Base-by-base conservation (phyloP, 192 early-diverging fungal species). In the Phycomyces blakesleeanus region DNA sequence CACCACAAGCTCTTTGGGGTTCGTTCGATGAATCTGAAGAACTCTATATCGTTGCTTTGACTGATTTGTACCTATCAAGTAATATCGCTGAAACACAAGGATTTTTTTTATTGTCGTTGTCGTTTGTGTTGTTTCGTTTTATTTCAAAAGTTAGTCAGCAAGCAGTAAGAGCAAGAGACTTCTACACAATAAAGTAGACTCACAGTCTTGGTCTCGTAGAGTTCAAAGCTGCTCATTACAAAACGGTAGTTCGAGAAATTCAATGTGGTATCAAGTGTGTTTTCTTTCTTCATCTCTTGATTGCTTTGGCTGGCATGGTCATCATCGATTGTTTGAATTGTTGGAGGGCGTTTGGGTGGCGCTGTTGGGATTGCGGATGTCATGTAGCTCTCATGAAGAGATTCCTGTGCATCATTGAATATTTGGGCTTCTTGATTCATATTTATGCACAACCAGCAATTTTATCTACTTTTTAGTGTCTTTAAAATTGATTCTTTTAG, bases 171-270 rank as follows among this genome's bases (percentile, higher is more conserved):
- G 25, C 11, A 47, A 39, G 44, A 61, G 29, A 52, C 7, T 34
- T 34, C 29, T 34, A 34, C 3, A 7, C 29, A 34, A 34, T 34
- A 34, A 2, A 34, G 29, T 34, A 34, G 29, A 34, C 74, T 73
- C 76, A 89, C 87, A 27, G 91, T 87, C 73, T 86, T 85, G 58
- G 89, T 97, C 62, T 97, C 95, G 69, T 94, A 95, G 26, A 97
- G 80, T 18, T 85, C 84, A 68, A 95, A 90, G 56, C 82, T 83
- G 71, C 82, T 92, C 52, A 89, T 72, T 11, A 85, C 78, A 15
- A 82, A 61, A 22, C 75, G 76, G 44, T 55, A 42, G 41, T 57
- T 55, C 6, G 71, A 42, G 22, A 51, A 62, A 0, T 55, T 53
- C 5, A 72, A 27, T n/a, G 58, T 29, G 24, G 51, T 40, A 6